phyloP scores from a whole-genome alignment of 192 early-diverging fungal genomes.

The Chytriomyces sp. region DNA sequence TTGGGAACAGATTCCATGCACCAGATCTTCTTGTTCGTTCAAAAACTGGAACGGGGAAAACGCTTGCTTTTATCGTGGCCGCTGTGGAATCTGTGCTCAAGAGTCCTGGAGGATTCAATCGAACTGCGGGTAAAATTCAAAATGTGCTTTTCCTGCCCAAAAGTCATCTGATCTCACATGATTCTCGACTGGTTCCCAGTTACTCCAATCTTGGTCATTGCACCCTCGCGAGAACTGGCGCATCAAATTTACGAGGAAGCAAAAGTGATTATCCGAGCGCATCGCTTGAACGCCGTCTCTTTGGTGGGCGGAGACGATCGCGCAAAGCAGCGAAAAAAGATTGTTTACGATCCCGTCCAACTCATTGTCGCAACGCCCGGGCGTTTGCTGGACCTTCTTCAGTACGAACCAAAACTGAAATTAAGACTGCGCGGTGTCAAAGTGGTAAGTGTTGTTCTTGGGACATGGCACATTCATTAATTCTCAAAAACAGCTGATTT shows the following conservation, averaged over 20 bases:
- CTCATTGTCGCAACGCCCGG: conserved; percentile 94
- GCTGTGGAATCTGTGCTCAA: conserved; percentile 74
- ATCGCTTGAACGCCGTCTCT: conserved; percentile 72
- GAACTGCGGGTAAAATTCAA: background rate
- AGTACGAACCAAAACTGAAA: conserved; percentile 36
- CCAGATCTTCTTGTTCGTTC: conserved; percentile 87
- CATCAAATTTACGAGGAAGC: conserved; percentile 83
- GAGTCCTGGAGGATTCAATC: conserved; percentile 41
- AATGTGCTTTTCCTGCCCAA: background rate
- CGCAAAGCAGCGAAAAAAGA: conserved; percentile 64
- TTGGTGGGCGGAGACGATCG: conserved; percentile 85
- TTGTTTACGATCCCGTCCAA: conserved; percentile 46
- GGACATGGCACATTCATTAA: too few relatives aligned
- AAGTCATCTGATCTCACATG: background rate
- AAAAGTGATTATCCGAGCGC: conserved; percentile 60
- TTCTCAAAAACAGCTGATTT: conserved; percentile 61
- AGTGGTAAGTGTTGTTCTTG: conserved; percentile 3
- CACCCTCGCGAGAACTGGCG: conserved; percentile 93
- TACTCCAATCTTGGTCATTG: conserved; percentile 68
- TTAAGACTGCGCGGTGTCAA: conserved; percentile 12
- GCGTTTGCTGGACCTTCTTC: conserved; percentile 89
- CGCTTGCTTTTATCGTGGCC: conserved; percentile 87
- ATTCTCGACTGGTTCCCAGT: too few relatives aligned
- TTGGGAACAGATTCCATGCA: background rate
- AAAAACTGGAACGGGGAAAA: conserved; percentile 96